phyloP scores from a whole-genome alignment of 805 yeast genomes.

The Starmerella powellii region DNA sequence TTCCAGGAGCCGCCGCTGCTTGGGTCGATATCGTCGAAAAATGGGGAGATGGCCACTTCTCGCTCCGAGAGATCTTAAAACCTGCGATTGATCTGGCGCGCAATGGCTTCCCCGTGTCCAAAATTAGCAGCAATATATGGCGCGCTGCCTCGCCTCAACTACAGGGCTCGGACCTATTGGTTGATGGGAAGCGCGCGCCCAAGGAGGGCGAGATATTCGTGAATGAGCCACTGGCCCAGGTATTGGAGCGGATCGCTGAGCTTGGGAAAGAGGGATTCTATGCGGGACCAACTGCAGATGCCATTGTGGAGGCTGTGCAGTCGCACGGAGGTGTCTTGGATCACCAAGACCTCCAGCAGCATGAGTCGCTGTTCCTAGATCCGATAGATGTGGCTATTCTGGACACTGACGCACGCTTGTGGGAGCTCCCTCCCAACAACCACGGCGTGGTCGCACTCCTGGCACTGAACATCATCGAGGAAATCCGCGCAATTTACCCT shows the following conservation, averaged over 20 bases:
- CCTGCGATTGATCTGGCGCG: conserved; percentile 51
- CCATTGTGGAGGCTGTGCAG: conserved; percentile 44
- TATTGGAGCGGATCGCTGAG: conserved; percentile 40
- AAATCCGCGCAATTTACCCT: conserved; percentile 38
- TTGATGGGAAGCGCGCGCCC: conserved; percentile 36
- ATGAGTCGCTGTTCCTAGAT: conserved; percentile 50
- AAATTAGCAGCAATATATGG: conserved; percentile 46
- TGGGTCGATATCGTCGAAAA: conserved; percentile 57
- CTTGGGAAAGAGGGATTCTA: conserved; percentile 58
- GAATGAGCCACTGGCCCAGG: conserved; percentile 43
- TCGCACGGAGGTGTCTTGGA: conserved; percentile 46
- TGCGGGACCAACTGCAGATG: conserved; percentile 55
- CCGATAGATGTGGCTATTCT: conserved; percentile 42
- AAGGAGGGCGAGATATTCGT: conserved; percentile 44
- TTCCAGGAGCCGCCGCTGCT: conserved; percentile 72
- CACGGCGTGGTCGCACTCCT: conserved; percentile 67
- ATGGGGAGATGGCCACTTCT: conserved; percentile 64
- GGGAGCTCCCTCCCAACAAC: conserved; percentile 82
- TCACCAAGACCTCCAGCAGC: conserved; percentile 44
- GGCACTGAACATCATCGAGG: conserved; percentile 53
- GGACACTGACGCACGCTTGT: conserved; percentile 40
- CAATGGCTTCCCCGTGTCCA: conserved; percentile 52
- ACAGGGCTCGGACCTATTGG: conserved; percentile 28
- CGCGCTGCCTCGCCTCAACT: conserved; percentile 33
- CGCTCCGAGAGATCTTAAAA: conserved; percentile 39